Base-by-base conservation (phyloP, 73 alveolate genomes). In the Tetrahymena malaccensis region DNA sequence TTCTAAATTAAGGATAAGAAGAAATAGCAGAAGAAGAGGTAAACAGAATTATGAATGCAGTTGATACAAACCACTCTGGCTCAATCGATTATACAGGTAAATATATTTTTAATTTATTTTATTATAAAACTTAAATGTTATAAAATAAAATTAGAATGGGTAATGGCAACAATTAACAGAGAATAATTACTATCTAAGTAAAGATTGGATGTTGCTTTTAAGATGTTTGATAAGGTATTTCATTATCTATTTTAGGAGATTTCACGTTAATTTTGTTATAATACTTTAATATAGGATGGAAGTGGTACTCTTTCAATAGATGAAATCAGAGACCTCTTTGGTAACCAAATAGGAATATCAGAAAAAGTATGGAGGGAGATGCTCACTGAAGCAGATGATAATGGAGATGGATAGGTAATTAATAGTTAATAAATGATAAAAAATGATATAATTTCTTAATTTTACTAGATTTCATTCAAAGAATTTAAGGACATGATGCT, bases 191-290 rank as follows among this genome's bases (percentile, higher is more conserved):
- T 98, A 56, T 94, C 99, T 4, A 94, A 95, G 43, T 99, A 98
- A 55, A 97, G 97, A 58, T 94, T 98, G 50, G 93, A 85, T n/a
- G 97, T 97, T 19, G 99, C 99, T 4, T 98, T 98, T 97, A 97
- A 95, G 93, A 35, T 96, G 83, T 97, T 98, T 50, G 99, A 98
- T 84, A 94, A 94, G 43, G 89, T 97, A 27, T 9, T 9, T 70
- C 0, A n/a, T 19, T 70, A 19, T 70, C 5, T 1, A 70, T 70
- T 27, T 27, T n/a, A 22, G 12, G 19, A 22, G 25, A 70, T 3
- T 27, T 4, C 1, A 31, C 17, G 43, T 19, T 5, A 27, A 19
- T n/a, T 40, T 6, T 4, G 0, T 40, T 6, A 40, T 25, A 27
- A 70, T 25, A n/a, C 19, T 27, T 7, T 25, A 27, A 70, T 70